phyloP scores from a whole-genome alignment of 169 alveolate genomes.

The Fabrea salina region DNA sequence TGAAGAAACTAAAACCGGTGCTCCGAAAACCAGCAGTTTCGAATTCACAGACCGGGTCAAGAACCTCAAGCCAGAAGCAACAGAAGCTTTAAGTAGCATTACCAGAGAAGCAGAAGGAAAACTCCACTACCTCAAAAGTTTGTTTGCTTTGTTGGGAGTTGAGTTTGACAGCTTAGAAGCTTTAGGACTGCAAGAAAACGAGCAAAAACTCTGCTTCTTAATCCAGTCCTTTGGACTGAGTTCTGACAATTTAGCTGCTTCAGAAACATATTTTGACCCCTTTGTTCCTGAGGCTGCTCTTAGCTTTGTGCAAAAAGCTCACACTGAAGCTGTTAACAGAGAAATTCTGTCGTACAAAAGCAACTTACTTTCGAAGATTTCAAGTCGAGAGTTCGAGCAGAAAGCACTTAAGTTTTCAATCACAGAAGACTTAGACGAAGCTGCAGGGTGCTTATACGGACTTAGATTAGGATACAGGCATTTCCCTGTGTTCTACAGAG shows the following conservation, averaged over 20 bases:
- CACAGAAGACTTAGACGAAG: conserved; percentile 9
- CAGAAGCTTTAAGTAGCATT: neutral
- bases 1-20: neutral
- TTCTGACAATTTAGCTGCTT: neutral
- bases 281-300: neutral
- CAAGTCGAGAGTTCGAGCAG: neutral
- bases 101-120: too few relatives aligned
- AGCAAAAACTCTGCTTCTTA: conserved; percentile 18
- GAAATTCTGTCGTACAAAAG: neutral
- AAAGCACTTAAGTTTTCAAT: neutral
- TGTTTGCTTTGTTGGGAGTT: neutral
- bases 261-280: too few relatives aligned
- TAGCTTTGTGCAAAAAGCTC: neutral
- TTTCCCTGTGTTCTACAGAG: neutral
- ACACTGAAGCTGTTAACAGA: neutral
- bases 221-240: conserved; percentile 6
- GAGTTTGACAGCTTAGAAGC: neutral
- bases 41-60: neutral
- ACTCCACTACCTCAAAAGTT: neutral
- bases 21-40: neutral
- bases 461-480: neutral
- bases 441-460: conserved; percentile 31
- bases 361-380: neutral
- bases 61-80: neutral
- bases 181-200: neutral